Evolutionary conservation across 2,329 filamentous ascomycete species (phyloP).

Genomic region (Alternaria sp.): DNA sequence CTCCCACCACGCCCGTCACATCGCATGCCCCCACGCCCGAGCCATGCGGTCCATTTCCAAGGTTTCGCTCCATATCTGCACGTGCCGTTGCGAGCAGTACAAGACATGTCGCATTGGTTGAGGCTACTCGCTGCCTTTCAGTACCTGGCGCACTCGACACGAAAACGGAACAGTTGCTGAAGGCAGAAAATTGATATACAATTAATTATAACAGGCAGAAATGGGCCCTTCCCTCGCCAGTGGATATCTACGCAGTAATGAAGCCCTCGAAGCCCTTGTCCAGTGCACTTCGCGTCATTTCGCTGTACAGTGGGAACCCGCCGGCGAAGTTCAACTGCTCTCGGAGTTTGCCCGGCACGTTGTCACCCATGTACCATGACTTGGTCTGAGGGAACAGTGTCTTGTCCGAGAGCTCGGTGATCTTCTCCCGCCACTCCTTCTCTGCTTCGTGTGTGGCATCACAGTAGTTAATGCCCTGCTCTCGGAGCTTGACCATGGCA

Average conservation of each 20-base stretch:
- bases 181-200: neutral
- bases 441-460: slow-evolving; percentile 52
- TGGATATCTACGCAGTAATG: slow-evolving; percentile 31
- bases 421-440: slow-evolving; percentile 50
- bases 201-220: neutral
- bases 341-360: slow-evolving; percentile 54
- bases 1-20: neutral
- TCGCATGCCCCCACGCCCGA: neutral
- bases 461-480: slow-evolving; percentile 48
- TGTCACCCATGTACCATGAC: slow-evolving; percentile 55
- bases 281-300: slow-evolving; percentile 48
- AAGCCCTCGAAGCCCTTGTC: slow-evolving; percentile 47
- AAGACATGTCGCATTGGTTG: neutral
- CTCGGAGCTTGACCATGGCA: slow-evolving; percentile 47
- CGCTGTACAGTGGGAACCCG: slow-evolving; percentile 50
- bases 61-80: neutral
- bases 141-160: neutral
- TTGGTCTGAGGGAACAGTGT: slow-evolving; percentile 52
- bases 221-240: neutral
- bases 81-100: neutral
- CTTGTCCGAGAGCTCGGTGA: slow-evolving; percentile 50
- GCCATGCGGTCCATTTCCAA: neutral
- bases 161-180: neutral
- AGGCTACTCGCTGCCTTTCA: neutral
- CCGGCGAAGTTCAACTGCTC: slow-evolving; percentile 55